Conservation (phyloP, 2,329 filamentous ascomycete species). For the Arthroderma sp. region DNA sequence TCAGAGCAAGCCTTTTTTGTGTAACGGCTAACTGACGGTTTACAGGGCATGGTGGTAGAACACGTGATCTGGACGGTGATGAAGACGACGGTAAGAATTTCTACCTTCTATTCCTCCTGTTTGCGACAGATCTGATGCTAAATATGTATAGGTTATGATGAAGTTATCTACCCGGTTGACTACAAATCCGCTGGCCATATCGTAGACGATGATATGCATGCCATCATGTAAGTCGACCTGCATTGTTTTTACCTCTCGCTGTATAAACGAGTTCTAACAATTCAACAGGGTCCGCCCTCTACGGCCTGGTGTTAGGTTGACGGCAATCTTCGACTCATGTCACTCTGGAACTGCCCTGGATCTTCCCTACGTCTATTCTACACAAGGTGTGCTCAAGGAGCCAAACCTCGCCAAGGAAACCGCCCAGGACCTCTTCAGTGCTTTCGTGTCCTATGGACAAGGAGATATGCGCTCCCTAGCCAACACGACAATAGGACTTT, state of each 20-base stretch:
- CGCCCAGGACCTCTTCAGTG: slow-evolving; percentile 1
- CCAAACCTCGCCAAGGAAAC: slow-evolving; percentile 4
- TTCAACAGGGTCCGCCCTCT: slow-evolving; percentile 1
- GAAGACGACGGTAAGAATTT: slow-evolving; percentile 2
- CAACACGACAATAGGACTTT: slow-evolving; percentile 3
- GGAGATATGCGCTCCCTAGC: slow-evolving; percentile 2
- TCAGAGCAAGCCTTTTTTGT: neutral
- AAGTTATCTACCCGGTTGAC: slow-evolving; percentile 5
- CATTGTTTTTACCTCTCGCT: too few relatives aligned
- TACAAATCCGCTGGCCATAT: slow-evolving; percentile 1
- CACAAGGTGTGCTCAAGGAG: slow-evolving; percentile 3
- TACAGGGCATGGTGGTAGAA: slow-evolving; percentile 3
- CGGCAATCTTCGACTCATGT: slow-evolving; percentile 4
- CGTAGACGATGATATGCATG: slow-evolving; percentile 4
- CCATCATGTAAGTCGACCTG: slow-evolving; percentile 1
- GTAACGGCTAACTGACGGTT: neutral
- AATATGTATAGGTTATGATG: neutral
- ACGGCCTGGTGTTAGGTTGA: neutral
- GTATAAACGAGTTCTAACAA: neutral
- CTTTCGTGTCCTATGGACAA: slow-evolving; percentile 1
- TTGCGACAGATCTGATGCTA: too few relatives aligned
- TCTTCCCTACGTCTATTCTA: slow-evolving; percentile 3
- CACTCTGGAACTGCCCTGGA: slow-evolving; percentile 3
- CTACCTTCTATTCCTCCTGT: neutral
- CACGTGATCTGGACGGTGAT: slow-evolving; percentile 2